A percentile compares a stretch with the other conserved stretches of the same genome.
Conservation (phyloP, 1,284 basidiomycete genomes). For the Pholiota adiposa region DNA sequence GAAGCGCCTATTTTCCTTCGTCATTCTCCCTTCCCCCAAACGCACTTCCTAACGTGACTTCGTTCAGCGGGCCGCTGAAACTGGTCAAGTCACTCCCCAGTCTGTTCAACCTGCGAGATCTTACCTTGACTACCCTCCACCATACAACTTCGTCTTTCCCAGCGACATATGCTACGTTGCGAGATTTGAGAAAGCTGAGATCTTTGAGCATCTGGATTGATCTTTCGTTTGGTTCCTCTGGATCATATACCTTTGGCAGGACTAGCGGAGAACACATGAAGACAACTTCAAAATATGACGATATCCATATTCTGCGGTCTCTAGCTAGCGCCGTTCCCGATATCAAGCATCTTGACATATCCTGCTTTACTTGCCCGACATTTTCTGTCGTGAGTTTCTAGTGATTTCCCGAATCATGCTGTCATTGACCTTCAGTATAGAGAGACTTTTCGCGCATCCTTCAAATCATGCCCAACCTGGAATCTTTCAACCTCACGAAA, state of each 20-base stretch:
- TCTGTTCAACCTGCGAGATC: constrained; percentile 43
- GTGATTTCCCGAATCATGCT: not conserved
- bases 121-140: constrained; percentile 43
- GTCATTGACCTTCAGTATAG: constrained; percentile 24
- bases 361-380: constrained; percentile 54
- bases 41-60: constrained; percentile 38
- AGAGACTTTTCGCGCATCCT: constrained; percentile 42
- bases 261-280: constrained; percentile 17
- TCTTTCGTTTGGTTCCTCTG: constrained; percentile 36
- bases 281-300: constrained; percentile 41
- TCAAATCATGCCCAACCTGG: constrained; percentile 42
- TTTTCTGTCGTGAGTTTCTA: constrained; percentile 51
- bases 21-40: constrained; percentile 37
- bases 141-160: constrained; percentile 38
- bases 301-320: constrained; percentile 51
- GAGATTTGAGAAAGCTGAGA: constrained; percentile 43
- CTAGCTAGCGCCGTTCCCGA: constrained; percentile 52
- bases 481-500: constrained; percentile 51
- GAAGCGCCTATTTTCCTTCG: constrained; percentile 27
- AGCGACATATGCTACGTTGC: constrained; percentile 45
- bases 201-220: constrained; percentile 56
- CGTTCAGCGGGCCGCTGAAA: constrained; percentile 34
- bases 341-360: constrained; percentile 53
- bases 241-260: constrained; percentile 16
- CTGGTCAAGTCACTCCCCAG: constrained; percentile 33